These are phyloP conservation scores for Skeletonema costatum DNA, from an alignment of 108 stramenopile genomes.

Conservation along the genomic window DNA sequence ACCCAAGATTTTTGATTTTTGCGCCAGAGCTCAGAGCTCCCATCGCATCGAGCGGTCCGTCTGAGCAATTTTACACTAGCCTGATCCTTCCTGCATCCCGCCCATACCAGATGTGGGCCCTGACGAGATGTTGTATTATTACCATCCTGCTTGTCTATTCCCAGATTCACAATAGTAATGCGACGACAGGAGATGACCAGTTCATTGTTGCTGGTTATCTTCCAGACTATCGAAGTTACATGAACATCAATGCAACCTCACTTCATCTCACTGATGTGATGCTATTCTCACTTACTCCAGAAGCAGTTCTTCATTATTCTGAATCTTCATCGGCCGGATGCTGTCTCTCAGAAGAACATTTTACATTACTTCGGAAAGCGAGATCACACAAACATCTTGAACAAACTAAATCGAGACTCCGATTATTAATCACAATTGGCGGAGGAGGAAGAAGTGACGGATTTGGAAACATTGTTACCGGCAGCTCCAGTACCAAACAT, in stretches of 20 bases:
- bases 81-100: too few species aligned
- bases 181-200: conserved; percentile 15
- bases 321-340: conserved; percentile 28
- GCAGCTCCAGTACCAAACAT: conserved; percentile 4
- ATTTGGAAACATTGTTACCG: conserved; percentile 27
- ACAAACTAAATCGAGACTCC: conserved; percentile 9
- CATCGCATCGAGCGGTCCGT: too few species aligned
- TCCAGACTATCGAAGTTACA: conserved; percentile 70
- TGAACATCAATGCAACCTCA: conserved; percentile 55
- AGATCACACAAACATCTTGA: conserved; percentile 46
- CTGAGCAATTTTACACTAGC: too few species aligned
- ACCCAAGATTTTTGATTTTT: too few species aligned
- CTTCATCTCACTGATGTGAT: conserved; percentile 64
- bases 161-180: too few species aligned
- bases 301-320: background rate
- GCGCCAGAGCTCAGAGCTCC: too few species aligned
- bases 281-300: conserved; percentile 64
- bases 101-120: background rate
- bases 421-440: conserved; percentile 31
- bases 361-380: conserved; percentile 47
- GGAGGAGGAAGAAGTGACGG: conserved; percentile 40
- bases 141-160: background rate
- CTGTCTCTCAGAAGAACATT: conserved; percentile 62
- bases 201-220: conserved; percentile 72
- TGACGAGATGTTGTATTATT: background rate